Evolutionary conservation across 345 rosid genomes (phyloP).

Genomic region (Brassica rapa): DNA sequence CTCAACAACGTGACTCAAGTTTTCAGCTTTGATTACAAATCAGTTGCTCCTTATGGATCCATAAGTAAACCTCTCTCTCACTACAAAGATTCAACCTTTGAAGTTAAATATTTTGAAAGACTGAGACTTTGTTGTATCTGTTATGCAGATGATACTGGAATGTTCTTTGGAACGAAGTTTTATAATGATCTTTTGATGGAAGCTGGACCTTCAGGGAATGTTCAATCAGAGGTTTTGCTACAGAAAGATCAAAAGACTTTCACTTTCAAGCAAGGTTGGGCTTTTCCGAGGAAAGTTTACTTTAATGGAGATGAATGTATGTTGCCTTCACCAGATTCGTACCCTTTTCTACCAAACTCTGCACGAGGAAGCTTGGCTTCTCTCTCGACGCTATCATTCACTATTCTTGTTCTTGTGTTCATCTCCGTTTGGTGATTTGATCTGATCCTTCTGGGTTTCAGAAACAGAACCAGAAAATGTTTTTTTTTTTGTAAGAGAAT

Average conservation of each 20-base stretch:
- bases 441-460: background rate
- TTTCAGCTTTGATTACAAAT: constrained; percentile 80
- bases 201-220: constrained; percentile 85
- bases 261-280: constrained; percentile 91
- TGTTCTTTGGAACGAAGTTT: constrained; percentile 77
- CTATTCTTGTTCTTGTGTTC: constrained; percentile 41
- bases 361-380: constrained; percentile 40
- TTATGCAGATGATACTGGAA: constrained; percentile 78
- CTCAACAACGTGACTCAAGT: constrained; percentile 86
- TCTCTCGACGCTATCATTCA: constrained; percentile 28
- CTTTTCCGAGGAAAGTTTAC: constrained; percentile 84
- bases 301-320: constrained; percentile 93
- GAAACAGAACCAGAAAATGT: constrained; percentile 8
- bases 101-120: background rate
- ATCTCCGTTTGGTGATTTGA: constrained; percentile 40
- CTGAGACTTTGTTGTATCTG: background rate
- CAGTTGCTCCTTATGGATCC: constrained; percentile 69
- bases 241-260: constrained; percentile 76
- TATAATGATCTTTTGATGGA: constrained; percentile 85
- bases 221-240: constrained; percentile 84
- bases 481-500: background rate
- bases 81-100: background rate
- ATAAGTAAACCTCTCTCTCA: constrained; percentile 49
- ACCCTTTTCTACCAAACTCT: constrained; percentile 76
- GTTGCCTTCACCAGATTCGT: constrained; percentile 84